phyloP scores from a whole-genome alignment of 2,329 filamentous ascomycete species.

The Cordyceps militaris region DNA sequence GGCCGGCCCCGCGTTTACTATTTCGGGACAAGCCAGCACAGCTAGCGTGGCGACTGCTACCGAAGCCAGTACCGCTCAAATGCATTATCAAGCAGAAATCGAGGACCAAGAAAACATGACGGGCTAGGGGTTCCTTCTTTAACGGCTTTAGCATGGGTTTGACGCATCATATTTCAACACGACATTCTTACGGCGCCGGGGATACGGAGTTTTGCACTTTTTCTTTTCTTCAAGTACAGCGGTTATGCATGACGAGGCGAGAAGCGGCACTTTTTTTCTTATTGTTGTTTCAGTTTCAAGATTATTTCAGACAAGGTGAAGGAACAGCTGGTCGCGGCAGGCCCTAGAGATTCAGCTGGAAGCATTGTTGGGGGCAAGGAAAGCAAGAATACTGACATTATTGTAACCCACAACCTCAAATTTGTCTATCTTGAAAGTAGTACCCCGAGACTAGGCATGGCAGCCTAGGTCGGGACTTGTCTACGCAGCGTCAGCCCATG shows the following conservation, averaged over 20 bases:
- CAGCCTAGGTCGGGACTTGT: too few species aligned
- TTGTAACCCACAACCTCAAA: not conserved
- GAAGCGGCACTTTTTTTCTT: not conserved
- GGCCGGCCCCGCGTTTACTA: slow-evolving; percentile 22
- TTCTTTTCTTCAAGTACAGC: not conserved
- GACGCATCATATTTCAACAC: not conserved
- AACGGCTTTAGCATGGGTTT: not conserved
- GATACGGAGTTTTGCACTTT: slow-evolving; percentile 1
- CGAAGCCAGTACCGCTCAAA: slow-evolving; percentile 31
- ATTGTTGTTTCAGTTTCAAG: not conserved
- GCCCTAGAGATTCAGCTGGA: not conserved
- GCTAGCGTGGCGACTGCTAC: slow-evolving; percentile 21
- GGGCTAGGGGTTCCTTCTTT: not conserved
- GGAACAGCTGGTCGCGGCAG: not conserved
- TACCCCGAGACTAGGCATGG: not conserved
- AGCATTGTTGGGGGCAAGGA: not conserved
- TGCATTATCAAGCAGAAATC: slow-evolving; percentile 23
- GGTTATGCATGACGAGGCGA: not conserved
- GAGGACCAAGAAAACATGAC: slow-evolving; percentile 15
- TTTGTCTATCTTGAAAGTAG: not conserved
- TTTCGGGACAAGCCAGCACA: slow-evolving; percentile 18
- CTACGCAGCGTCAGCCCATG: too few species aligned
- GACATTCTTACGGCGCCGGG: slow-evolving; percentile 6
- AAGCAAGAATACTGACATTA: not conserved
- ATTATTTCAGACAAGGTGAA: not conserved